A percentile compares a stretch with the other conserved stretches of the same genome.
Conservation (phyloP, 2,329 filamentous ascomycete species). For the Colletotrichum aenigma region DNA sequence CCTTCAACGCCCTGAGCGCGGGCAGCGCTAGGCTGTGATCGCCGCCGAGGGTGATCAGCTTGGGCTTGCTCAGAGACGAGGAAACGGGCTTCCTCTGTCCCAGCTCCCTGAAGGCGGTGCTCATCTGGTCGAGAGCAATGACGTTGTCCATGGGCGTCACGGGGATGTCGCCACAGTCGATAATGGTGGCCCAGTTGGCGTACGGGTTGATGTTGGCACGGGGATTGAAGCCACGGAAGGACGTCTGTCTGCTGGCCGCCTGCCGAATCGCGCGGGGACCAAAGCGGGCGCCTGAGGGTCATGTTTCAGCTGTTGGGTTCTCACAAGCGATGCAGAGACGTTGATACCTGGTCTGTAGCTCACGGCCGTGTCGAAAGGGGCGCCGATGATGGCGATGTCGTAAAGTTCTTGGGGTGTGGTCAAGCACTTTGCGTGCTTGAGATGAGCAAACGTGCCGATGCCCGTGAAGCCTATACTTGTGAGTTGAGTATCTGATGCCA, state of each 20-base stretch:
- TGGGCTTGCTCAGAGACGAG: conserved; percentile 43
- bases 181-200: conserved; percentile 74
- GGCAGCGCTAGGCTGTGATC: conserved; percentile 76
- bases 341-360: conserved; percentile 66
- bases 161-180: conserved; percentile 92
- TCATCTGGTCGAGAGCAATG: conserved; percentile 84
- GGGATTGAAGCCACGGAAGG: conserved; percentile 79
- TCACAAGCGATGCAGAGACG: neutral
- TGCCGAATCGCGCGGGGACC: conserved; percentile 87
- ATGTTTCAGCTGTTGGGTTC: neutral
- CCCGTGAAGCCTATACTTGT: conserved; percentile 65
- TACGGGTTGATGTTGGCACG: conserved; percentile 86
- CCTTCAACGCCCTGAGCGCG: conserved; percentile 68
- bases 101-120: conserved; percentile 76
- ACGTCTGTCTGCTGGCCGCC: conserved; percentile 80
- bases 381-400: conserved; percentile 75
- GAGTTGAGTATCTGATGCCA: conserved; percentile 37
- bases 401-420: conserved; percentile 66
- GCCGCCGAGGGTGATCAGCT: conserved; percentile 73
- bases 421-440: conserved; percentile 72
- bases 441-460: conserved; percentile 76
- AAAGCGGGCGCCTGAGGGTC: conserved; percentile 69
- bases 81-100: conserved; percentile 42
- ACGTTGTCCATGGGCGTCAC: conserved; percentile 86
- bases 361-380: conserved; percentile 76